Evolutionary conservation across 2,329 filamentous ascomycete genomes (phyloP).

Genomic region (Huntiella moniliformis): DNA sequence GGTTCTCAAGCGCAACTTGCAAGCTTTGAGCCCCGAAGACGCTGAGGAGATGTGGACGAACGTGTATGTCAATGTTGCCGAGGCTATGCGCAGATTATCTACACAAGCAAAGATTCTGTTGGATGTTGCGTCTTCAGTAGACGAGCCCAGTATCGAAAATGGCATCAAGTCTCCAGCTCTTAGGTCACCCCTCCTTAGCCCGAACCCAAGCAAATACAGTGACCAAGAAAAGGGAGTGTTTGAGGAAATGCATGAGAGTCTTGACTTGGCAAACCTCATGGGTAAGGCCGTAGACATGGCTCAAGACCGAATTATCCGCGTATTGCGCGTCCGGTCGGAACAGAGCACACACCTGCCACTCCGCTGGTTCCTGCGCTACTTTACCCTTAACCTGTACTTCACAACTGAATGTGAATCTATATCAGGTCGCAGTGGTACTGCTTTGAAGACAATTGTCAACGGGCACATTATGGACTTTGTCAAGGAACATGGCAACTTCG

Average conservation of each 20-base stretch:
- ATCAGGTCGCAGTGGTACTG: constrained; percentile 56
- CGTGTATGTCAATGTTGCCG: constrained; percentile 74
- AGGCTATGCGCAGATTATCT: constrained; percentile 66
- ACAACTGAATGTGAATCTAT: constrained; percentile 75
- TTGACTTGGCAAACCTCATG: constrained; percentile 61
- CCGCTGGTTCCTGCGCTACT: constrained; percentile 59
- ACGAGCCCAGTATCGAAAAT: constrained; percentile 14
- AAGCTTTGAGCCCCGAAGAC: constrained; percentile 64
- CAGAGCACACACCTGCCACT: constrained; percentile 51
- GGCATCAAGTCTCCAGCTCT: constrained; percentile 29
- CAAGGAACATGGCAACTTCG: constrained; percentile 46
- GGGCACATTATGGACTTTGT: constrained; percentile 68
- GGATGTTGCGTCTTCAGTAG: constrained; percentile 67
- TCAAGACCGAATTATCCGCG: constrained; percentile 56
- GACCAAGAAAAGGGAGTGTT: constrained; percentile 32
- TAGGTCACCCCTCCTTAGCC: constrained; percentile 35
- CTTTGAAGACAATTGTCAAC: constrained; percentile 63
- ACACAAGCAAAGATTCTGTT: constrained; percentile 90
- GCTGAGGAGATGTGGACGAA: constrained; percentile 66
- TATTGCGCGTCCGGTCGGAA: constrained; percentile 59
- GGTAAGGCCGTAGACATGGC: constrained; percentile 66
- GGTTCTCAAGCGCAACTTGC: constrained; percentile 70
- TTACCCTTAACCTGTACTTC: constrained; percentile 64
- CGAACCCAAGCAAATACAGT: constrained; percentile 21
- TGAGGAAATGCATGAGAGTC: constrained; percentile 55